Conservation (phyloP, 2,329 filamentous ascomycete genomes). For the Fusarium sp. region DNA sequence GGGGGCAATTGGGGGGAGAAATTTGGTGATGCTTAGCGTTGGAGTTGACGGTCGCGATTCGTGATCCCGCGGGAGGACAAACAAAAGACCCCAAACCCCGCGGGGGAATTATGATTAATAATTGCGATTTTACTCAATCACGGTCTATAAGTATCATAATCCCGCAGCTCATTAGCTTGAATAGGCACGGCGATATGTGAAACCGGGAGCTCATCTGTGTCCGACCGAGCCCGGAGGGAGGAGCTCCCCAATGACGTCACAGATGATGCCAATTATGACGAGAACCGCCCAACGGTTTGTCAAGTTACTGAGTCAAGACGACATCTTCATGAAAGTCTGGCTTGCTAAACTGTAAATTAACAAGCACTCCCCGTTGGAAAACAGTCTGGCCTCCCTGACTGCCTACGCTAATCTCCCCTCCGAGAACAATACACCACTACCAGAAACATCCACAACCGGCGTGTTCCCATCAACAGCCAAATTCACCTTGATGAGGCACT, state of each 20-base stretch:
- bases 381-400: too few species aligned
- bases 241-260: background rate
- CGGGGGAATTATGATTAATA: slow-evolving; percentile 14
- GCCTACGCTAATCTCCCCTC: background rate
- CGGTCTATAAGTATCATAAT: background rate
- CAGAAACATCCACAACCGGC: background rate
- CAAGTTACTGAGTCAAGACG: background rate
- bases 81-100: slow-evolving; percentile 31
- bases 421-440: background rate
- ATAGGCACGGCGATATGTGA: background rate
- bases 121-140: background rate
- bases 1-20: slow-evolving; percentile 27
- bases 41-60: background rate
- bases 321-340: background rate
- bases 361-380: too few species aligned
- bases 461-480: background rate
- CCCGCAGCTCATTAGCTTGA: background rate
- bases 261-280: too few species aligned
- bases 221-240: background rate
- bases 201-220: background rate
- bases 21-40: background rate
- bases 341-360: background rate
- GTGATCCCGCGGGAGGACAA: background rate
- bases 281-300: background rate
- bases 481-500: background rate